Conservation (phyloP, 2,329 filamentous ascomycete genomes). For the Exophiala sp. region DNA sequence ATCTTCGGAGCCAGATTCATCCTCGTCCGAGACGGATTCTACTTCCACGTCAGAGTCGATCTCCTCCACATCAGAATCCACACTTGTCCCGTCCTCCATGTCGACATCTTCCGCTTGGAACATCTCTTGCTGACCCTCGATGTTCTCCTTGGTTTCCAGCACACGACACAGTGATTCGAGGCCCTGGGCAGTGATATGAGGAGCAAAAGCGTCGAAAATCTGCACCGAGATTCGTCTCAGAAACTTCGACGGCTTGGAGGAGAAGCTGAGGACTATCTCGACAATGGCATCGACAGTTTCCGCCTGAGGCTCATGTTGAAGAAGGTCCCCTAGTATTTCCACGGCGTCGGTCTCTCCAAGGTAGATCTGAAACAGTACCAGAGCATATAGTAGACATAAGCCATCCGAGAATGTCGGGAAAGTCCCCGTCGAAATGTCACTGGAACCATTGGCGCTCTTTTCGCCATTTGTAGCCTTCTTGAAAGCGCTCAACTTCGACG, state of each 20-base stretch:
- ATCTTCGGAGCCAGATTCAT: neutral
- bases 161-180: conserved; percentile 60
- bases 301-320: conserved; percentile 57
- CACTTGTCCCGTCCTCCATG: conserved; percentile 44
- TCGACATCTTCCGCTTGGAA: conserved; percentile 66
- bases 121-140: conserved; percentile 76
- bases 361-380: conserved; percentile 83
- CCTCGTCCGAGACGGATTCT: conserved; percentile 10
- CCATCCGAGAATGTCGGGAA: conserved; percentile 51
- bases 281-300: conserved; percentile 64
- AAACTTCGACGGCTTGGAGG: conserved; percentile 75
- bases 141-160: conserved; percentile 70
- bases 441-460: conserved; percentile 29
- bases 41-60: conserved; percentile 42
- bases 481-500: conserved; percentile 28
- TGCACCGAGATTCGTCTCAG: conserved; percentile 82
- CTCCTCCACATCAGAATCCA: conserved; percentile 36
- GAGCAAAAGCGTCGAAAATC: conserved; percentile 77
- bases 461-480: neutral
- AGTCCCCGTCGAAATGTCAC: conserved; percentile 29
- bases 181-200: conserved; percentile 65
- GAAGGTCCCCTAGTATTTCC: conserved; percentile 73
- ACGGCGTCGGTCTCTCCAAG: conserved; percentile 83
- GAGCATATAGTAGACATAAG: conserved; percentile 72
- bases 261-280: conserved; percentile 83